A percentile compares a stretch with the other conserved stretches of the same genome.
phyloP scores from a whole-genome alignment of 768 basidiomycete species.

The Mycena leptocephala region DNA sequence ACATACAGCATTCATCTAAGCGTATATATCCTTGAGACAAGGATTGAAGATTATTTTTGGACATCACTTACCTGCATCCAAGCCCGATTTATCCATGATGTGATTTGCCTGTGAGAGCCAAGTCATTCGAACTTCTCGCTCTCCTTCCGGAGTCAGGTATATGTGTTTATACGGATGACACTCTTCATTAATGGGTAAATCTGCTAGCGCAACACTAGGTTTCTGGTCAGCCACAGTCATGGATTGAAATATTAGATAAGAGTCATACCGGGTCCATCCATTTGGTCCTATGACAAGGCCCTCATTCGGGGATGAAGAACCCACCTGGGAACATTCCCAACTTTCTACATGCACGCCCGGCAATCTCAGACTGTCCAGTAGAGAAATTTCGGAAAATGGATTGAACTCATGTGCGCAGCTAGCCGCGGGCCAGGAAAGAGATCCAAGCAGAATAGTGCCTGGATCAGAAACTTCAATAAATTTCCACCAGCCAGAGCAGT shows the following conservation, averaged over 20 bases:
- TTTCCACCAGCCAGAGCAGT: background rate
- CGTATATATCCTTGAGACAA: too few species aligned
- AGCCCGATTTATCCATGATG: too few species aligned
- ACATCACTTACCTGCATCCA: too few species aligned
- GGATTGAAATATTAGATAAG: background rate
- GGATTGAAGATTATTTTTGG: too few species aligned
- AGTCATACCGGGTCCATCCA: background rate
- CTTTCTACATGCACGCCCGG: background rate
- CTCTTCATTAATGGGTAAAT: too few species aligned
- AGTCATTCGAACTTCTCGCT: too few species aligned
- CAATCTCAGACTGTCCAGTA: background rate
- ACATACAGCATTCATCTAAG: too few species aligned
- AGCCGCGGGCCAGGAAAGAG: background rate
- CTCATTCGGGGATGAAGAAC: background rate
- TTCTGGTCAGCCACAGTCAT: background rate
- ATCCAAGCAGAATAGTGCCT: background rate
- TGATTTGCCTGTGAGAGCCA: too few species aligned
- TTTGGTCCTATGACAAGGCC: background rate
- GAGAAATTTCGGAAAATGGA: background rate
- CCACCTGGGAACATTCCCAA: background rate
- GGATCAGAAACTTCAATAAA: background rate
- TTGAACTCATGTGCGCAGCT: background rate
- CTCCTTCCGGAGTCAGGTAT: too few species aligned
- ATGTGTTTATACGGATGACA: too few species aligned
- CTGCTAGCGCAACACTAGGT: background rate